A percentile compares a stretch with the other conserved stretches of the same genome.
phyloP scores from a whole-genome alignment of 805 yeast genomes.

The Candida loeiensis region DNA sequence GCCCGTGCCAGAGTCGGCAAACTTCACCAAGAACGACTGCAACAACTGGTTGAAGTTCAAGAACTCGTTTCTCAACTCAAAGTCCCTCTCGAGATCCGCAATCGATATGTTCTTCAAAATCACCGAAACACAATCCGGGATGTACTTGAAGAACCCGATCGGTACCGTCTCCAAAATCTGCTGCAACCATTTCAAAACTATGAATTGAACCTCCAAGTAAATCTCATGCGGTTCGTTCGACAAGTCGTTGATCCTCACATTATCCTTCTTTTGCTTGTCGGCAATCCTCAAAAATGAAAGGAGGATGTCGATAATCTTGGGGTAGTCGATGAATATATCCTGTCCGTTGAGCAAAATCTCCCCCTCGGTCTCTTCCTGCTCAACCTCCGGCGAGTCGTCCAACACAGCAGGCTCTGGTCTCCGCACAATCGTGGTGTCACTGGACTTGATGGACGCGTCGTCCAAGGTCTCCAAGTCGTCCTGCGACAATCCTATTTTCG shows the following conservation, averaged over 20 bases:
- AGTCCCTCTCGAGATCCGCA: constrained; percentile 34
- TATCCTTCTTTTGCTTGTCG: constrained; percentile 13
- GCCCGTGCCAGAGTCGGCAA: constrained; percentile 26
- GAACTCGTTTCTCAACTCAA: constrained; percentile 35
- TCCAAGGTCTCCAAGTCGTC: constrained; percentile 13
- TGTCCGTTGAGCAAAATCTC: constrained; percentile 47
- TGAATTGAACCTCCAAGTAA: constrained; percentile 62
- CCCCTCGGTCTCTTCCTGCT: constrained; percentile 25
- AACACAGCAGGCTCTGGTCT: constrained; percentile 9
- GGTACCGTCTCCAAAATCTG: constrained; percentile 73
- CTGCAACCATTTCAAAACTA: constrained; percentile 79
- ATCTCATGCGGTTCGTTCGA: constrained; percentile 37
- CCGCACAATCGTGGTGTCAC: constrained; percentile 23
- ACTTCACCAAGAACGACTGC: constrained; percentile 29
- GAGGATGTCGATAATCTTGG: constrained; percentile 75
- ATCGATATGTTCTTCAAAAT: constrained; percentile 45
- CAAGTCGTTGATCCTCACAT: constrained; percentile 23
- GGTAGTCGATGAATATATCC: constrained; percentile 75
- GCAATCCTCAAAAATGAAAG: constrained; percentile 75
- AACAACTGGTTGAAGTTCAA: constrained; percentile 33
- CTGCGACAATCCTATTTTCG: too few relatives aligned
- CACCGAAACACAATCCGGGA: constrained; percentile 72
- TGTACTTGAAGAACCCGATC: constrained; percentile 63
- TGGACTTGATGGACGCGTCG: constrained; percentile 26
- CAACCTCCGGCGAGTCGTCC: constrained; percentile 1